Conservation (phyloP, 345 rosid species). For the Rhodamnia argentea region DNA sequence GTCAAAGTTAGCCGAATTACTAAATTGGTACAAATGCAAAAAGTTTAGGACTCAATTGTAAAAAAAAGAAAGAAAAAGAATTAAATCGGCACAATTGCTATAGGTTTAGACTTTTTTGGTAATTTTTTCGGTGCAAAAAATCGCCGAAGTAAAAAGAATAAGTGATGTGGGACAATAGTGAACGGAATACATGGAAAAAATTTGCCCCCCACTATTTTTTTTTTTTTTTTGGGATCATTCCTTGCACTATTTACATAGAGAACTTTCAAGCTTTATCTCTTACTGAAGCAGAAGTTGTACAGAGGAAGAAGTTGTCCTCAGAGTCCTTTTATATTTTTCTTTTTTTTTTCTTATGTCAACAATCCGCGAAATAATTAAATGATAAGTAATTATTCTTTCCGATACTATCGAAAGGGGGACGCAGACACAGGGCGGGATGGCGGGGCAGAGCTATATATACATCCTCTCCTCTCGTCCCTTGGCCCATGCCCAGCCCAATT, state of each 20-base stretch:
- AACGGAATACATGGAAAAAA: not conserved
- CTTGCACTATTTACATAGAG: not conserved
- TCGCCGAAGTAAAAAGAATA: not conserved
- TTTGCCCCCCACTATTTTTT: not conserved
- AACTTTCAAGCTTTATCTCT: not conserved
- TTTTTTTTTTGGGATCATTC: too few relatives aligned
- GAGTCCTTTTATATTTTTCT: not conserved
- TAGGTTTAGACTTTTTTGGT: too few relatives aligned
- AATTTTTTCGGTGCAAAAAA: not conserved
- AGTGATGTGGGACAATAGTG: not conserved
- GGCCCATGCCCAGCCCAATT: not conserved
- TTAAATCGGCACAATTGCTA: too few relatives aligned
- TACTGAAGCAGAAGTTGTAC: not conserved
- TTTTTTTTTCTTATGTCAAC: not conserved
- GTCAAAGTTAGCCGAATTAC: too few relatives aligned
- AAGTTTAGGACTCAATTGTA: too few relatives aligned
- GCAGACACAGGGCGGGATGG: not conserved
- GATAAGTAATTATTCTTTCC: not conserved
- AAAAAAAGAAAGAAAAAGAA: too few relatives aligned
- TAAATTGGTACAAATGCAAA: too few relatives aligned
- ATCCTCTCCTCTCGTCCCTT: not conserved
- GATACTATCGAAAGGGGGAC: not conserved
- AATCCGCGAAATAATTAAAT: not conserved
- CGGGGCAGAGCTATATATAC: too few relatives aligned
- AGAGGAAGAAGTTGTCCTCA: not conserved